Percentiles rank a stretch among this genome's conserved stretches.
Conservation (phyloP, 495 filamentous ascomycete genomes). For the Hypoxylon lenormandii region DNA sequence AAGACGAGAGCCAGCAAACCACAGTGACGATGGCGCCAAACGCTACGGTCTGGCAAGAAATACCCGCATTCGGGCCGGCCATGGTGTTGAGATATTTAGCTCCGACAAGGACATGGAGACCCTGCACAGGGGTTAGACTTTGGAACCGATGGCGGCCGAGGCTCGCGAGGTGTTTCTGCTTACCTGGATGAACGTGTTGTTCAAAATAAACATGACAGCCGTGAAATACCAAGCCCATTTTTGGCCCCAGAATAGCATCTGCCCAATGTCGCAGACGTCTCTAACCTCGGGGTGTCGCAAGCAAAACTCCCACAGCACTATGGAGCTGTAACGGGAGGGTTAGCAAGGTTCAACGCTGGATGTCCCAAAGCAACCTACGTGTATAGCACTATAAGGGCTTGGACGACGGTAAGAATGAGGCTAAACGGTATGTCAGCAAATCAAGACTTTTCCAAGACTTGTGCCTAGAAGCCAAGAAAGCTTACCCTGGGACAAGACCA, state of each 20-base stretch:
- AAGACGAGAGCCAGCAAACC: slow-evolving; percentile 78
- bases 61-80: slow-evolving; percentile 63
- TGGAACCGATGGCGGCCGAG: slow-evolving; percentile 8
- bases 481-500: slow-evolving; percentile 81
- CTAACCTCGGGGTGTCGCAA: slow-evolving; percentile 85
- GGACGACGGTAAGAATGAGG: slow-evolving; percentile 80
- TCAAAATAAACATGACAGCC: slow-evolving; percentile 87
- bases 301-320: slow-evolving; percentile 87
- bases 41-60: slow-evolving; percentile 74
- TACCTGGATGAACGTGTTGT: slow-evolving; percentile 88
- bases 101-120: slow-evolving; percentile 80
- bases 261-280: slow-evolving; percentile 91
- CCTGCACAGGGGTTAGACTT: slow-evolving; percentile 56
- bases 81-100: slow-evolving; percentile 89
- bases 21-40: slow-evolving; percentile 77
- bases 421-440: slow-evolving; percentile 41
- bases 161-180: slow-evolving; percentile 34
- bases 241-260: slow-evolving; percentile 85
- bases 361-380: slow-evolving; percentile 58
- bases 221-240: slow-evolving; percentile 85
- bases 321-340: slow-evolving; percentile 59
- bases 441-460: slow-evolving; percentile 9
- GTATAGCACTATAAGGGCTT: slow-evolving; percentile 80
- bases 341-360: neutral
- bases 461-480: slow-evolving; percentile 28